These are phyloP conservation scores for Pichia ethanolica DNA, from an alignment of 805 yeast species.

Conservation along the genomic window DNA sequence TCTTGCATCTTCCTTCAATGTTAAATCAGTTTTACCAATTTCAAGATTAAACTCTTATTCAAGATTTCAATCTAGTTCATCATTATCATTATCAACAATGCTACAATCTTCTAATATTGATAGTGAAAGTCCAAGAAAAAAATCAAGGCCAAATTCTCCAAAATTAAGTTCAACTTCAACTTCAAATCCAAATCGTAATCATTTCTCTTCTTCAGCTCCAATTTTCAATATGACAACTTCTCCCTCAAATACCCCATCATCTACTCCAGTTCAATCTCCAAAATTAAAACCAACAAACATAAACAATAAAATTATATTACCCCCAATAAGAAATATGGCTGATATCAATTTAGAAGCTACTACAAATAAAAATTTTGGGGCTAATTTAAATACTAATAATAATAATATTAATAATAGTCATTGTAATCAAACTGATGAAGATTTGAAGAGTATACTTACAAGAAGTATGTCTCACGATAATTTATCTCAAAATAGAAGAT, in stretches of 20 bases:
- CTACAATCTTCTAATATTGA: slow-evolving; percentile 8
- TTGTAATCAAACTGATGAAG: slow-evolving; percentile 20
- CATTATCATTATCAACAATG: slow-evolving; percentile 20
- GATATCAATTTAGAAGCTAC: neutral
- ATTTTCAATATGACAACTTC: slow-evolving; percentile 27
- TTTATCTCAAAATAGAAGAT: slow-evolving; percentile 8
- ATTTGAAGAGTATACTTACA: slow-evolving; percentile 23
- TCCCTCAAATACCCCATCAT: slow-evolving; percentile 26
- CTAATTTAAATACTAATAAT: too few relatives aligned
- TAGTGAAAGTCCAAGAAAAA: slow-evolving; percentile 26
- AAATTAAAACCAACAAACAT: slow-evolving; percentile 22
- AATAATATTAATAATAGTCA: neutral
- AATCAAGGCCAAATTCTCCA: slow-evolving; percentile 30
- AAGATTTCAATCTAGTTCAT: slow-evolving; percentile 10
- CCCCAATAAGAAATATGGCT: slow-evolving; percentile 29
- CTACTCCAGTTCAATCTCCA: slow-evolving; percentile 33
- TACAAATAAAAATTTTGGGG: too few relatives aligned
- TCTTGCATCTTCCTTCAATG: slow-evolving; percentile 16
- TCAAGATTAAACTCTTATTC: slow-evolving; percentile 17
- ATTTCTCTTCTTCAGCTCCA: slow-evolving; percentile 27
- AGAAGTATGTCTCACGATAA: slow-evolving; percentile 21
- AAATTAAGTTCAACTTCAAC: neutral
- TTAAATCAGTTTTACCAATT: slow-evolving; percentile 5
- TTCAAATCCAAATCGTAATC: too few relatives aligned
- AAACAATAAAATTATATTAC: slow-evolving; percentile 18